phyloP scores from a whole-genome alignment of 768 basidiomycete genomes.

The Auricularia heimuer region DNA sequence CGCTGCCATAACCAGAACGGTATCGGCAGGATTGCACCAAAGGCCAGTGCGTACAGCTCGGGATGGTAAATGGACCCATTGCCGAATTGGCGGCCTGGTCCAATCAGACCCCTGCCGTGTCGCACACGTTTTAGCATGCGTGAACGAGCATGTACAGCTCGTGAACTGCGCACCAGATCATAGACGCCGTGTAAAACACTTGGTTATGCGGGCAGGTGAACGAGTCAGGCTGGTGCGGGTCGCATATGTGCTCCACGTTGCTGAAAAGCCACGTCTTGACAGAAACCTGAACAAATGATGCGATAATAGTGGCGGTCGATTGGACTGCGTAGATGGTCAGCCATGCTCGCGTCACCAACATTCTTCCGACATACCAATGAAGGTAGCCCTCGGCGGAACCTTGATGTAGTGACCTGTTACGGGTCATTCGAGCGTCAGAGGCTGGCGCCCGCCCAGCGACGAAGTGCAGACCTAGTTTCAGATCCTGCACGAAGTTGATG shows the following conservation, averaged over 20 bases:
- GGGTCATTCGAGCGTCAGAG: too few relatives aligned
- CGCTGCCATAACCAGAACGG: slow-evolving; percentile 29
- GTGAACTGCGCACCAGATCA: slow-evolving; percentile 27
- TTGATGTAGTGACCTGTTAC: slow-evolving; percentile 36
- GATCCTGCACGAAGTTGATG: slow-evolving; percentile 22
- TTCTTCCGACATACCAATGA: slow-evolving; percentile 19
- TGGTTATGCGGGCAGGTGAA: slow-evolving; percentile 30
- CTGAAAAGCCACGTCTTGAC: slow-evolving; percentile 29
- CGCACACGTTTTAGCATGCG: background rate
- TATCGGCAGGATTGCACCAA: slow-evolving; percentile 32
- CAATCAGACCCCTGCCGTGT: slow-evolving; percentile 31
- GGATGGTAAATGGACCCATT: slow-evolving; percentile 27
- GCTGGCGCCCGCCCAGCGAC: too few relatives aligned
- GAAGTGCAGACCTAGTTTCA: slow-evolving; percentile 18
- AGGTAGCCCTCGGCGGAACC: slow-evolving; percentile 34
- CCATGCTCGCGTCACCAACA: background rate
- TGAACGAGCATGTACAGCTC: background rate
- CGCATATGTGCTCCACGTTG: slow-evolving; percentile 30
- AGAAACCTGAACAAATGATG: slow-evolving; percentile 28
- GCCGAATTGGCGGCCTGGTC: slow-evolving; percentile 33
- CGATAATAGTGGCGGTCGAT: slow-evolving; percentile 21
- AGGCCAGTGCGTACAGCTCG: slow-evolving; percentile 27
- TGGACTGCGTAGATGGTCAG: slow-evolving; percentile 22
- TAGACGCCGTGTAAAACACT: slow-evolving; percentile 30
- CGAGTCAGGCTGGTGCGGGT: slow-evolving; percentile 17